Evolutionary conservation across 164 flowering plant species (phyloP).

Genomic region (Macadamia integrifolia): DNA sequence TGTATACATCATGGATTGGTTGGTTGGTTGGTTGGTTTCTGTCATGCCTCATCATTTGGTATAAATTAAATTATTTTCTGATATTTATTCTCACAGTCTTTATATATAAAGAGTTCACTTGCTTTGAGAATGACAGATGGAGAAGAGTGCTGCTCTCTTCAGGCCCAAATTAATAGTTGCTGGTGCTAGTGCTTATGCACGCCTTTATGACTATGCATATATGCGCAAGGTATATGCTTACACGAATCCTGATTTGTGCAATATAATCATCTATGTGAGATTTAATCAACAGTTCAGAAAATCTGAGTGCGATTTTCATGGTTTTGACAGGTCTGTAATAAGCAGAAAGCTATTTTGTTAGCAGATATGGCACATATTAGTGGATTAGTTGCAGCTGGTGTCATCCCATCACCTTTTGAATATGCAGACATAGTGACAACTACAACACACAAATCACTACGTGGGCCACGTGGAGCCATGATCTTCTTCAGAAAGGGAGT

Average conservation of each 20-base stretch:
- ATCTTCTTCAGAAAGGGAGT: constrained; percentile 86
- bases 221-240: constrained; percentile 69
- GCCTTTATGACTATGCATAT: constrained; percentile 83
- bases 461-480: constrained; percentile 99
- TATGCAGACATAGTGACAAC: constrained; percentile 98
- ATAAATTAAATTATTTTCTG: not conserved
- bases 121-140: constrained; percentile 47
- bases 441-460: constrained; percentile 98
- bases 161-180: constrained; percentile 94
- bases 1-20: no score
- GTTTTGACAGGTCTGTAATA: constrained; percentile 72
- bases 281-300: not conserved
- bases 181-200: constrained; percentile 99
- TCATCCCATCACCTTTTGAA: constrained; percentile 96
- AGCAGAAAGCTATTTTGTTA: constrained; percentile 87
- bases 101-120: no score
- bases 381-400: constrained; percentile 97
- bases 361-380: constrained; percentile 99
- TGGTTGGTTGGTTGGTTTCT: no score
- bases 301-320: not conserved
- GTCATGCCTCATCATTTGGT: not conserved
- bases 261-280: not conserved
- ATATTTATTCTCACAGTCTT: no score
- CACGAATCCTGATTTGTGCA: not conserved
- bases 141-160: constrained; percentile 86